phyloP scores from a whole-genome alignment of 2,329 filamentous ascomycete genomes.

The Ceratocystis cubensis region DNA sequence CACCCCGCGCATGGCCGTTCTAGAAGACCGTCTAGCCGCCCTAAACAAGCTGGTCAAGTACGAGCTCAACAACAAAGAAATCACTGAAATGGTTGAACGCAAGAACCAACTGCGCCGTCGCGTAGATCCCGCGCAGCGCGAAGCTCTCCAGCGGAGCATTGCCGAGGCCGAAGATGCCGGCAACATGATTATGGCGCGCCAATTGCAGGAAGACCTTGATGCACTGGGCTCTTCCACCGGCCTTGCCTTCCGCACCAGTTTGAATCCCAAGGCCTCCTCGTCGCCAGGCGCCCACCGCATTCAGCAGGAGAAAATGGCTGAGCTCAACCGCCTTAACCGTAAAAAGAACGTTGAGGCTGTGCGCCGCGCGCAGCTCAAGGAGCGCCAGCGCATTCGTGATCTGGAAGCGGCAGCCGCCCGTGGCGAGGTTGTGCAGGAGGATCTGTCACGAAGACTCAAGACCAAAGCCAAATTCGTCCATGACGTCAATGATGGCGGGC shows the following conservation, averaged over 20 bases:
- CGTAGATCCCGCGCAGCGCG: conserved; percentile 54
- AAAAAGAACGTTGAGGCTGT: conserved; percentile 76
- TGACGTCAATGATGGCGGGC: conserved; percentile 39
- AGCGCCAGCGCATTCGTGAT: conserved; percentile 52
- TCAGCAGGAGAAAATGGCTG: conserved; percentile 71
- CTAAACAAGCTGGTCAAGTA: conserved; percentile 71
- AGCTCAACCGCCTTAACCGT: conserved; percentile 74
- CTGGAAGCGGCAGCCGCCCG: conserved; percentile 49
- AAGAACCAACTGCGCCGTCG: conserved; percentile 55
- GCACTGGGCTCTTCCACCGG: conserved; percentile 50
- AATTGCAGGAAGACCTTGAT: conserved; percentile 49
- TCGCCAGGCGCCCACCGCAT: conserved; percentile 37
- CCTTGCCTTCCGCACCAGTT: conserved; percentile 57
- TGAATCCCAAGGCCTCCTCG: conserved; percentile 40
- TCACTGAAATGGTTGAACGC: conserved; percentile 64
- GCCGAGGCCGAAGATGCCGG: conserved; percentile 53
- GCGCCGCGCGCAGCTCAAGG: conserved; percentile 77
- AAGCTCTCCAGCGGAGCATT: conserved; percentile 51
- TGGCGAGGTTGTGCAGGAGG: conserved; percentile 48
- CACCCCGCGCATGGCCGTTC: conserved; percentile 57
- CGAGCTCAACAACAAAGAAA: conserved; percentile 69
- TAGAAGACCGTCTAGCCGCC: conserved; percentile 62
- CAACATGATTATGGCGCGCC: conserved; percentile 44
- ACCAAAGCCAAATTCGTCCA: conserved; percentile 57
- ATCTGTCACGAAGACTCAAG: conserved; percentile 49